Evolutionary conservation across 2,329 filamentous ascomycete species (phyloP).

Genomic region (Epichloe gansuensis): DNA sequence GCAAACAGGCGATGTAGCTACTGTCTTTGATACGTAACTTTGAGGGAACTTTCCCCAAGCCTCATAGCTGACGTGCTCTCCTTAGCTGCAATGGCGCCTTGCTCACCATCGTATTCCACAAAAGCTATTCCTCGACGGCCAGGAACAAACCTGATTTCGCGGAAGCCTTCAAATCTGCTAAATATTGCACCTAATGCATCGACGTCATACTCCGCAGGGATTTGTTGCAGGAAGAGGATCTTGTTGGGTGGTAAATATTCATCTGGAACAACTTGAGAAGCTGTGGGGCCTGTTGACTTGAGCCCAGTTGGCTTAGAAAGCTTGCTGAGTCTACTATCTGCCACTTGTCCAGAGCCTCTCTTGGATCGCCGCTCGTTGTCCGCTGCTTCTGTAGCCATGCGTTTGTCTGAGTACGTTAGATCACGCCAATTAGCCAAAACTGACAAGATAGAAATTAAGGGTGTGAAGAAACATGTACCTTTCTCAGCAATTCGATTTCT

Average conservation of each 20-base stretch:
- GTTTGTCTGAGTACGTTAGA: slow-evolving; percentile 38
- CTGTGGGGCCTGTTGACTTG: slow-evolving; percentile 58
- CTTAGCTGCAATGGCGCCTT: slow-evolving; percentile 83
- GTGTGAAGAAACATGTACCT: slow-evolving; percentile 39
- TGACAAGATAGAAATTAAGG: background rate
- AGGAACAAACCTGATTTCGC: slow-evolving; percentile 80
- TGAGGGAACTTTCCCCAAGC: slow-evolving; percentile 66
- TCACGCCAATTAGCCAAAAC: background rate
- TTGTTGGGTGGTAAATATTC: slow-evolving; percentile 97
- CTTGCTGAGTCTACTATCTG: slow-evolving; percentile 50
- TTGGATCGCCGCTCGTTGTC: slow-evolving; percentile 69
- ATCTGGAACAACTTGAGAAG: slow-evolving; percentile 73
- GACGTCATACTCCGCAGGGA: slow-evolving; percentile 76
- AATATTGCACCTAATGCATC: slow-evolving; percentile 73
- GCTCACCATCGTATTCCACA: slow-evolving; percentile 87
- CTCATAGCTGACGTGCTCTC: slow-evolving; percentile 81
- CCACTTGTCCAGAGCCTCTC: slow-evolving; percentile 36
- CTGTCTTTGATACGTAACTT: slow-evolving; percentile 93
- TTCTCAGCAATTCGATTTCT: slow-evolving; percentile 75
- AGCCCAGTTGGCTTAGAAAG: slow-evolving; percentile 47
- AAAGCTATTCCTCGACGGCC: slow-evolving; percentile 83
- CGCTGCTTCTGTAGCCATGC: slow-evolving; percentile 69
- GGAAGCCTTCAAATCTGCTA: slow-evolving; percentile 82
- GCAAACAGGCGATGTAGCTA: slow-evolving; percentile 24
- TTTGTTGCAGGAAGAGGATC: slow-evolving; percentile 84